These are phyloP conservation scores for Colletotrichum costaricense DNA, from an alignment of 2,329 filamentous ascomycete species.

Conservation along the genomic window DNA sequence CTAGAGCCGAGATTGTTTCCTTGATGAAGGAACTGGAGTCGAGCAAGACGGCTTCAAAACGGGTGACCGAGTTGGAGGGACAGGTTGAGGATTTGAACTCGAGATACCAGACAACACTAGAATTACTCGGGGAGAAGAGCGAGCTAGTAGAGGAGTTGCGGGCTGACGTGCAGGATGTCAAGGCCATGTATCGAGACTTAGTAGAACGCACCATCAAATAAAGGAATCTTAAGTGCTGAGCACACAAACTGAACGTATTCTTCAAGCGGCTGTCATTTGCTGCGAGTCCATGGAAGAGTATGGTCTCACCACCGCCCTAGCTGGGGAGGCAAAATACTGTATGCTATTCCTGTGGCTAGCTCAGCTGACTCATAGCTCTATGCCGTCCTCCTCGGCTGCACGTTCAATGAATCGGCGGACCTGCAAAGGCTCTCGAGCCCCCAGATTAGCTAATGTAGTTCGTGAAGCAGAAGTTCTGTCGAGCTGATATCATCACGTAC, in stretches of 20 bases:
- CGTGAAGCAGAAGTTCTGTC: too few relatives aligned
- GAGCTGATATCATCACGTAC: conserved; percentile 56
- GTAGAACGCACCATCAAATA: conserved; percentile 85
- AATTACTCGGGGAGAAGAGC: conserved; percentile 97
- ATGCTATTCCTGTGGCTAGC: not conserved
- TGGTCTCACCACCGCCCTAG: not conserved
- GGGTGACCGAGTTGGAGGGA: conserved; percentile 73
- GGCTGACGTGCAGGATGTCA: conserved; percentile 91
- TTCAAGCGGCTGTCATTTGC: not conserved
- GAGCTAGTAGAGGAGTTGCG: conserved; percentile 92
- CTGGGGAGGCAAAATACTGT: not conserved
- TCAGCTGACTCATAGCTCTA: conserved; percentile 61
- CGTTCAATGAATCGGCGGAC: conserved; percentile 82
- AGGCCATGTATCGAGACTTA: conserved; percentile 94
- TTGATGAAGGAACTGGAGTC: conserved; percentile 89
- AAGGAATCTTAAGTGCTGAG: not conserved
- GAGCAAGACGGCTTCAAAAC: conserved; percentile 69
- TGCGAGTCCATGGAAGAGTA: not conserved
- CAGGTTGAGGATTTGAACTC: conserved; percentile 77
- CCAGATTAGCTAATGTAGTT: not conserved
- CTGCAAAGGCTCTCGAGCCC: conserved; percentile 49
- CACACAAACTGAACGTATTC: not conserved
- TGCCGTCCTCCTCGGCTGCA: conserved; percentile 85
- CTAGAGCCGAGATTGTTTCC: conserved; percentile 88
- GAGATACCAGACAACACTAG: conserved; percentile 89